Evolutionary conservation across 768 basidiomycete genomes (phyloP).

Genomic region (Lentinula raphanica): DNA sequence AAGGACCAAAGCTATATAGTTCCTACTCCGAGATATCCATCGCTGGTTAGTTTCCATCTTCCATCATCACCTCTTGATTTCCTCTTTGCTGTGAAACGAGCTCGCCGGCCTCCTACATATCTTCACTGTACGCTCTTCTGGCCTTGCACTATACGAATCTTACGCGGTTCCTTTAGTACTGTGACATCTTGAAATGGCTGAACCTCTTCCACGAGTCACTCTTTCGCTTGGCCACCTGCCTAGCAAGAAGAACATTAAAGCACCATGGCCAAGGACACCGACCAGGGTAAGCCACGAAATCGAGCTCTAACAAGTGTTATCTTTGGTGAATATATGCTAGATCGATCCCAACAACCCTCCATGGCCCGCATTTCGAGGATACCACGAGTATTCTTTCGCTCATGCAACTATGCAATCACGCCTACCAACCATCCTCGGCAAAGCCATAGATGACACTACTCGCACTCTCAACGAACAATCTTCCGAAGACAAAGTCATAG

Average conservation of each 20-base stretch:
- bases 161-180: neutral
- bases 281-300: constrained; percentile 43
- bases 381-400: constrained; percentile 78
- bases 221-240: constrained; percentile 73
- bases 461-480: constrained; percentile 85
- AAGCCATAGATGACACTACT: constrained; percentile 89
- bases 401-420: constrained; percentile 96
- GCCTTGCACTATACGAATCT: neutral
- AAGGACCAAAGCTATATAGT: neutral
- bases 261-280: constrained; percentile 70
- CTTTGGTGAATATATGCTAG: constrained; percentile 24
- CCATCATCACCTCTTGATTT: neutral
- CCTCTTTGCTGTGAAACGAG: neutral
- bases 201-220: constrained; percentile 49
- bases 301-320: neutral
- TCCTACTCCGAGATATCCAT: neutral
- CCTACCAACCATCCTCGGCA: constrained; percentile 91
- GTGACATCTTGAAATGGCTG: neutral
- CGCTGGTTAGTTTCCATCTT: neutral
- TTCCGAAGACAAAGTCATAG: constrained; percentile 76
- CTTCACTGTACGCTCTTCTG: neutral
- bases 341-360: constrained; percentile 83
- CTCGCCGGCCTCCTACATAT: neutral
- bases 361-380: constrained; percentile 68
- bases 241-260: constrained; percentile 65